Conservation (phyloP, 139 green algal species). For the Chlorella sp. region DNA sequence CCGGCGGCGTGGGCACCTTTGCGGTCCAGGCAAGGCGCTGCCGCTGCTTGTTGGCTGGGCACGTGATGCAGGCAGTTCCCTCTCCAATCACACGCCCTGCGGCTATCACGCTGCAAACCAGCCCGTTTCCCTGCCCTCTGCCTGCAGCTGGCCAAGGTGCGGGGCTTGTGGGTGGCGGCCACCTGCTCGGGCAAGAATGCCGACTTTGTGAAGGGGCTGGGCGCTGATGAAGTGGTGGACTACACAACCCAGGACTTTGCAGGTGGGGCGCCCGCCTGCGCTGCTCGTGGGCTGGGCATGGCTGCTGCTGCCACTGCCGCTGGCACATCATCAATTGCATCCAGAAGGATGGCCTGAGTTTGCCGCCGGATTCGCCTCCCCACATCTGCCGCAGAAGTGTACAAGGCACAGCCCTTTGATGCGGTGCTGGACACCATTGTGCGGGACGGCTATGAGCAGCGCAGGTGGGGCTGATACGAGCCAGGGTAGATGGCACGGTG, state of each 20-base stretch:
- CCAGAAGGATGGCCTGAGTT: no score
- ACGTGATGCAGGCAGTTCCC: not conserved
- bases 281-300: no score
- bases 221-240: constrained; percentile 19
- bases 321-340: no score
- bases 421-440: not conserved
- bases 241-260: constrained; percentile 15
- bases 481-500: no score
- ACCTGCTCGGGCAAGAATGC: constrained; percentile 7
- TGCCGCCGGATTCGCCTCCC: no score
- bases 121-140: not conserved
- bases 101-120: not conserved
- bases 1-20: constrained; percentile 50
- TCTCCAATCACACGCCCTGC: not conserved
- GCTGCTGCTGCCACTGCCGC: no score
- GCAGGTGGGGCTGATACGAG: constrained; percentile 1
- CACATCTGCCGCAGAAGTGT: not conserved
- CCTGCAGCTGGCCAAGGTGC: constrained; percentile 39
- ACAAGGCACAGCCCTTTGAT: not conserved
- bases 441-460: constrained; percentile 7
- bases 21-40: not conserved
- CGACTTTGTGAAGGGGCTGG: constrained; percentile 15
- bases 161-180: not conserved
- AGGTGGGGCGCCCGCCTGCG: no score
- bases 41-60: not conserved